Conservation (phyloP, 1,284 basidiomycete species). For the Xerocomus alliaceus region DNA sequence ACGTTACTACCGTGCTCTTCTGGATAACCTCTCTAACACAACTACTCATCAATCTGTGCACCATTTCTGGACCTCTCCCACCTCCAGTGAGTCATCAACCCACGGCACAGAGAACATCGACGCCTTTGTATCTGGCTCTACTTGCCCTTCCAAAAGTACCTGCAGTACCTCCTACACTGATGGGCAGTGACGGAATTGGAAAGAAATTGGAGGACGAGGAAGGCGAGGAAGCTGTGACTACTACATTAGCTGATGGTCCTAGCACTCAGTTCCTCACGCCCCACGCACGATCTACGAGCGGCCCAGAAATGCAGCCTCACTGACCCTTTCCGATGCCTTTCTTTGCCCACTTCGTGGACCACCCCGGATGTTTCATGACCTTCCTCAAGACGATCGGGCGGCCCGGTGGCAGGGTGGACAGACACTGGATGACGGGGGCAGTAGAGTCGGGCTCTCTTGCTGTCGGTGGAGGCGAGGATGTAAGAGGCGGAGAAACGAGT, state of each 20-base stretch:
- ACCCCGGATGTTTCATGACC: constrained; percentile 80
- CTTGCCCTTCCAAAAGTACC: constrained; percentile 71
- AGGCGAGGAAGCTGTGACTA: constrained; percentile 26
- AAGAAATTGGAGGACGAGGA: constrained; percentile 29
- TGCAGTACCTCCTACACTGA: constrained; percentile 48
- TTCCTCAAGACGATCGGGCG: constrained; percentile 91
- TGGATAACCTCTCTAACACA: constrained; percentile 88
- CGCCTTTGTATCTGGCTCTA: constrained; percentile 78
- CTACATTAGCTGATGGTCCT: constrained; percentile 20
- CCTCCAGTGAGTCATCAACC: constrained; percentile 26
- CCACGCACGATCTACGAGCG: constrained; percentile 17
- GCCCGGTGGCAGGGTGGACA: constrained; percentile 87
- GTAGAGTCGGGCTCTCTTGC: constrained; percentile 15
- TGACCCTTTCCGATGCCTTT: constrained; percentile 86
- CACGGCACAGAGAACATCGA: constrained; percentile 40
- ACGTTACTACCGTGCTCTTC: constrained; percentile 84
- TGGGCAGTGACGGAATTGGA: constrained; percentile 44
- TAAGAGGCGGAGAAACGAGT: constrained; percentile 68
- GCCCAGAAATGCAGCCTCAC: constrained; percentile 45
- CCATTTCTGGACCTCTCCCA: constrained; percentile 63
- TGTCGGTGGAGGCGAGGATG: constrained; percentile 45
- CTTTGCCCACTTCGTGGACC: constrained; percentile 95
- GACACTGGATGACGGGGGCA: constrained; percentile 54
- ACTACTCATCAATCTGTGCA: constrained; percentile 91
- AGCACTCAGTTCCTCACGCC: constrained; percentile 14